Conservation (phyloP, 129 eudicot genomes). For the Chrysanthemum seticuspe region DNA sequence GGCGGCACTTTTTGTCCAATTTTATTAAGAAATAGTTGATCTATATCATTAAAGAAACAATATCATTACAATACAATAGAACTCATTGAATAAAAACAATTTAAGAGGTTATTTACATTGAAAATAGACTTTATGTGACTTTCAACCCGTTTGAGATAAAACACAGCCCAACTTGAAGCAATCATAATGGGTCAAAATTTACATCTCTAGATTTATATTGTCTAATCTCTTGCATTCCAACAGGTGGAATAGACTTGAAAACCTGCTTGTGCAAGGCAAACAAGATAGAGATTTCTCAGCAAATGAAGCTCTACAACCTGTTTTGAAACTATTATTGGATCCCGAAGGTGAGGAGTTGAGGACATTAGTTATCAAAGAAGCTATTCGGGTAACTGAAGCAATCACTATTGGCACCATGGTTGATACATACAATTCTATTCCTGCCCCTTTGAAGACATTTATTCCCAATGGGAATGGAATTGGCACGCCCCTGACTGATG, state of each 20-base stretch:
- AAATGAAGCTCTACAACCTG: conserved; percentile 94
- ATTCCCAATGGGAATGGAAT: conserved; percentile 48
- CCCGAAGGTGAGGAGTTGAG: conserved; percentile 89
- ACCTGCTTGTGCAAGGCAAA: conserved; percentile 86
- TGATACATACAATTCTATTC: conserved; percentile 71
- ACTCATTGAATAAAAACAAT: neutral
- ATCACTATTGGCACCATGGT: conserved; percentile 57
- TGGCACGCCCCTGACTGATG: conserved; percentile 43
- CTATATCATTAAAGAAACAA: neutral
- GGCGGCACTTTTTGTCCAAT: too few species aligned
- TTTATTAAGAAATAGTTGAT: too few species aligned
- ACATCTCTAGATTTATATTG: neutral
- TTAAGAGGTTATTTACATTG: neutral
- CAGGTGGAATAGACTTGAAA: conserved; percentile 99
- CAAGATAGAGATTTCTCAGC: conserved; percentile 81
- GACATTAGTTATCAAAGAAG: conserved; percentile 74
- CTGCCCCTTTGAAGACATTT: conserved; percentile 48
- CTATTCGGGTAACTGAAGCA: conserved; percentile 84
- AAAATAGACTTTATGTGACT: neutral
- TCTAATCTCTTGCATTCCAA: conserved; percentile 10
- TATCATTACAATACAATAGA: neutral
- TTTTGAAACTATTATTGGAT: conserved; percentile 75
- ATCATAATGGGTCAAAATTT: neutral
- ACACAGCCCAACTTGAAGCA: neutral
- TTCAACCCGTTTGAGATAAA: conserved; percentile 9